Base-by-base conservation (phyloP, 257 asterid species). In the Rhazya stricta region DNA sequence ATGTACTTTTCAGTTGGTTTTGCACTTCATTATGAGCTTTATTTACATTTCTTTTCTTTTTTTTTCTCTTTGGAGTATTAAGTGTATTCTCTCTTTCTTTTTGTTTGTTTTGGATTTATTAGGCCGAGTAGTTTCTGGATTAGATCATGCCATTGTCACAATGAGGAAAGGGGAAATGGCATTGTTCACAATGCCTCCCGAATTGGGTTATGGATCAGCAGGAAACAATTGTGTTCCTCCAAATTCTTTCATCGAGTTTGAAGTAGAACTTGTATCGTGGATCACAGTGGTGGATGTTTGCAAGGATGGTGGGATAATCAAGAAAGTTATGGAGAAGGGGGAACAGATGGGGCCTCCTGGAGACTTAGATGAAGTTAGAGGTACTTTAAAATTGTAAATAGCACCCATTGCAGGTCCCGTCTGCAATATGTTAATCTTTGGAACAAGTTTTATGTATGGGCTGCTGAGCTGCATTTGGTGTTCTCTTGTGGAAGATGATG, bases 261-360 rank as follows among this genome's bases (percentile, higher is more conserved):
- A 88, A 79, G 90, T 90, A 50, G 96, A 88, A 70, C 94, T 90
- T 62, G 39, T 86, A 73, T 90, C 94, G 30, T 90, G 96, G 94
- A 85, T 86, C 82, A 79, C 84, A 1, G 90, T 90, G 74, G 83
- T 90, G 62, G 94, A 90, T 82, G 67, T 90, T 58, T 87, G 88
- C 89, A 90, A 81, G 84, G 94, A 89, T 76, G 92, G 94, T 81
- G 96, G 91, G 61, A 86, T 89, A 76, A 79, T 89, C 75, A 89
- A 90, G 87, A 88, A 80, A 78, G 80, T 89, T 65, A 66, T 89
- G 72, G 84, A 82, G 83, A 80, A 75, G 73, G 96, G 96, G 36
- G 92, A 86, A 51, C 78, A 74, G 34, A 50, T 75, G 72, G 94
- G 92, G 72, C 92, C 91, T 76, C 96, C 96, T 73, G 82, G 83